Base-by-base conservation (phyloP, 371 early-diverging fungal species). In the Fennellomyces sp. region DNA sequence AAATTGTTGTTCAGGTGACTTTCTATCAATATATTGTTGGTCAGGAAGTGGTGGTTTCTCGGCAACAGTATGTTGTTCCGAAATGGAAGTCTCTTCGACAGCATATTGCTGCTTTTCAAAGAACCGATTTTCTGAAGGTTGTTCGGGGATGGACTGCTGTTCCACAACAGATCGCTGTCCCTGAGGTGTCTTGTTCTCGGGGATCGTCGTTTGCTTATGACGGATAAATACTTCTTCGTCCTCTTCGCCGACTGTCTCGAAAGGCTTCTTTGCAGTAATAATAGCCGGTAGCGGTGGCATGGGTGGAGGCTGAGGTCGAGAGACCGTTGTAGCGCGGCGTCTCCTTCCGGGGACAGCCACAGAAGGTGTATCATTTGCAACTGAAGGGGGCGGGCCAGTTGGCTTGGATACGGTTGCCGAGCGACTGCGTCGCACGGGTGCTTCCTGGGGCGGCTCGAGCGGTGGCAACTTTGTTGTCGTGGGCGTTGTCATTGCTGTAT, bases 401-500 rank as follows among this genome's bases (percentile, higher is more conserved):
- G 52, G 35, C 21, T 26, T 33, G 25, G 52, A 52, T 10, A 52
- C n/a, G 17, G 52, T 52, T 25, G 52, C 36, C 0, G 52, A 19
- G 7, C 52, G 27, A 11, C 36, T 17, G 25, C 45, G 45, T 42
- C 45, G 12, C 13, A 31, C 52, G 35, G 13, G 35, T 25, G 23
- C 35, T 21, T 45, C 45, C 11, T 15, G 10, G 10, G 33, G 17
- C 3, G 33, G 52, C 25, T 13, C 4, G 29, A 29, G 27, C 26
- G 35, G 38, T n/a, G 55, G 55, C 2, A 38, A 39, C 25, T 54
- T 54, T 13, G 25, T 15, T 12, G 36, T 28, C 1, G 60, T 67
- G 2, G 68, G 68, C 4, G 68, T 67, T 12, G 68, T 67, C 63
- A 67, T 54, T 17, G 68, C 56, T 10, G 76, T 75, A 51, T 75